phyloP scores from a whole-genome alignment of 768 basidiomycete genomes.

The Macrolepiota fuliginosa region DNA sequence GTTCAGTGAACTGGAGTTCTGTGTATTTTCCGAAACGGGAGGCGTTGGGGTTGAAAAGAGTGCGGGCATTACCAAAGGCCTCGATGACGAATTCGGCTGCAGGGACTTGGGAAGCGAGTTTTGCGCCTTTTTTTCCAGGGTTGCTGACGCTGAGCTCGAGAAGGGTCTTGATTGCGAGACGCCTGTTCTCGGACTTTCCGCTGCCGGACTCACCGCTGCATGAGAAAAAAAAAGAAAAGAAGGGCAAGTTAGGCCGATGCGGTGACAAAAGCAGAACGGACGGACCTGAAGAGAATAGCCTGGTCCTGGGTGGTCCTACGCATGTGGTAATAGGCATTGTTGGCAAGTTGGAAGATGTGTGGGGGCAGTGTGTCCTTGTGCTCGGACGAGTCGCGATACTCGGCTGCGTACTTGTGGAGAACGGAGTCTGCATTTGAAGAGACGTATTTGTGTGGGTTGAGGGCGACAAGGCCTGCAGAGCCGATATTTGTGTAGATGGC shows the following conservation, averaged over 20 bases:
- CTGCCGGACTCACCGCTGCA: conserved; percentile 87
- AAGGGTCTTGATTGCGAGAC: conserved; percentile 88
- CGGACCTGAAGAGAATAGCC: conserved; percentile 80
- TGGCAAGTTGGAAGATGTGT: conserved; percentile 90
- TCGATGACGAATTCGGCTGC: conserved; percentile 96
- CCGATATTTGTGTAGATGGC: conserved; percentile 76
- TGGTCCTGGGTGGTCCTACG: conserved; percentile 92
- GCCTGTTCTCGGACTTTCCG: conserved; percentile 89
- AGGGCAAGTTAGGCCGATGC: conserved; percentile 7
- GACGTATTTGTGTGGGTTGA: conserved; percentile 94
- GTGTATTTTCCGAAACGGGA: conserved; percentile 98
- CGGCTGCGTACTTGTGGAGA: conserved; percentile 81
- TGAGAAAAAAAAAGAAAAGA: conserved; percentile 1
- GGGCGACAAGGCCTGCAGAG: conserved; percentile 70
- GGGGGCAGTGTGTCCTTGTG: conserved; percentile 66
- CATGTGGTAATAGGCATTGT: conserved; percentile 96
- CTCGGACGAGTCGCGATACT: conserved; percentile 74
- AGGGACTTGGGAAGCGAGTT: conserved; percentile 82
- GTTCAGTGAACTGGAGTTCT: conserved; percentile 94
- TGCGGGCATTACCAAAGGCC: conserved; percentile 90
- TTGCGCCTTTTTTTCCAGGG: conserved; percentile 92
- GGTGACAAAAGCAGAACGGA: conserved; percentile 10
- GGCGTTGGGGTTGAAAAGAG: conserved; percentile 90
- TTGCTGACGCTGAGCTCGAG: conserved; percentile 88
- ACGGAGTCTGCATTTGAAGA: conserved; percentile 79